Evolutionary conservation across 352 stramenopile species (phyloP).

Genomic region (Albugo laibachii): DNA sequence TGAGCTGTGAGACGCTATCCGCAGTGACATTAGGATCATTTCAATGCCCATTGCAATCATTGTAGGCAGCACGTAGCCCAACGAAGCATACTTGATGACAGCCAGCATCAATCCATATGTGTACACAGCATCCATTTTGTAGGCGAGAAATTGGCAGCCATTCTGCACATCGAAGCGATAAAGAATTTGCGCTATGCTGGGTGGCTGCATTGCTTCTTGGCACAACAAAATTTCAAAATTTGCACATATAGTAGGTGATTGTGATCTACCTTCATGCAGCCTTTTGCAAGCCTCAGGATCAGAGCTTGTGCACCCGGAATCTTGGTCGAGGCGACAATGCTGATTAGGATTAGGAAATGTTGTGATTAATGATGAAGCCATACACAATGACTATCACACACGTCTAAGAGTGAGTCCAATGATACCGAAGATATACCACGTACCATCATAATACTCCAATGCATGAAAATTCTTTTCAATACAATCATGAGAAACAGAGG

Average conservation of each 20-base stretch:
- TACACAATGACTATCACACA: slow-evolving; percentile 19
- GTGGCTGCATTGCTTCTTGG: background rate
- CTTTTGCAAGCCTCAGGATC: no score
- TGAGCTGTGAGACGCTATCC: slow-evolving; percentile 76
- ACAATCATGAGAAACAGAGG: slow-evolving; percentile 63
- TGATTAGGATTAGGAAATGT: slow-evolving; percentile 34
- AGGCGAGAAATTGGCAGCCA: background rate
- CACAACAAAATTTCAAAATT: no score
- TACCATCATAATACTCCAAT: slow-evolving; percentile 49
- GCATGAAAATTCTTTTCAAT: slow-evolving; percentile 58
- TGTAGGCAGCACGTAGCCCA: slow-evolving; percentile 33
- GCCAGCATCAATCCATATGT: slow-evolving; percentile 74
- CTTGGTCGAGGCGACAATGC: slow-evolving; percentile 49
- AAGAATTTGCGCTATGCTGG: background rate
- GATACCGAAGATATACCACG: background rate
- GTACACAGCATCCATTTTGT: slow-evolving; percentile 44
- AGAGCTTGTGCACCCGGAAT: slow-evolving; percentile 4
- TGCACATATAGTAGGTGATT: no score
- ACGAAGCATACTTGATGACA: slow-evolving; percentile 75
- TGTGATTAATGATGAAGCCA: slow-evolving; percentile 68
- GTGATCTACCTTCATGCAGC: no score
- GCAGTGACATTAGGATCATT: slow-evolving; percentile 71
- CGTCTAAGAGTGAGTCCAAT: background rate
- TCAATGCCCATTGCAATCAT: slow-evolving; percentile 47
- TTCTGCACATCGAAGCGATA: background rate